phyloP scores from a whole-genome alignment of 2,329 filamentous ascomycete genomes.

The Bipolaris cookei region DNA sequence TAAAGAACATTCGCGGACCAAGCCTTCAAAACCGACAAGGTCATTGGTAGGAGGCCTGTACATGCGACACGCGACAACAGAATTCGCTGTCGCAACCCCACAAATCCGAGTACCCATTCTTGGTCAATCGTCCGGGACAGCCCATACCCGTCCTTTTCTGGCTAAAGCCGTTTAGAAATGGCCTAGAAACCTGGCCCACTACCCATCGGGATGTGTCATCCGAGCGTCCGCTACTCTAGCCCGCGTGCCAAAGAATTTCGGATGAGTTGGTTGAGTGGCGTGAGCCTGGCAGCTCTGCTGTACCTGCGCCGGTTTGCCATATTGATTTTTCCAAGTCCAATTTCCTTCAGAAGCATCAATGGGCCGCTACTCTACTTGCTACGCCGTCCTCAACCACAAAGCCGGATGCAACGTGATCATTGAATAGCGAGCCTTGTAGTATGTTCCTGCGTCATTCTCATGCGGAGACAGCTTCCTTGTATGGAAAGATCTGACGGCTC shows the following conservation, averaged over 20 bases:
- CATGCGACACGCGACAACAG: neutral
- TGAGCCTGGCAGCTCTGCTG: neutral
- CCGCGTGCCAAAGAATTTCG: neutral
- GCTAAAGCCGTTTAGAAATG: slow-evolving; percentile 13
- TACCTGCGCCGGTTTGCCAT: slow-evolving; percentile 16
- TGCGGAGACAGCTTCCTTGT: slow-evolving; percentile 10
- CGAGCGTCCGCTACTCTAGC: slow-evolving; percentile 21
- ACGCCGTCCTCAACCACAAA: neutral
- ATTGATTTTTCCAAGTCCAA: neutral
- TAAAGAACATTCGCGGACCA: neutral
- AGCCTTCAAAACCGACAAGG: neutral
- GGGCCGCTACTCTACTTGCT: neutral
- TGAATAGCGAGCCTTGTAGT: slow-evolving; percentile 5
- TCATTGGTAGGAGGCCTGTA: slow-evolving; percentile 8
- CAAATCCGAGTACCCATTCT: slow-evolving; percentile 28
- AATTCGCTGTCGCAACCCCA: slow-evolving; percentile 20
- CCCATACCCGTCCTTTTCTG: slow-evolving; percentile 9
- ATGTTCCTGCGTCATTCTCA: slow-evolving; percentile 15
- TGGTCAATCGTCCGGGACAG: slow-evolving; percentile 28
- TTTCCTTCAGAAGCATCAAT: neutral
- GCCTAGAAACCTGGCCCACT: slow-evolving; percentile 24
- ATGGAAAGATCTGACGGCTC: slow-evolving; percentile 22
- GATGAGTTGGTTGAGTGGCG: slow-evolving; percentile 4
- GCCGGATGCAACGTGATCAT: neutral
- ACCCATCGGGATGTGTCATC: slow-evolving; percentile 19